Evolutionary conservation across 306 rosid genomes (phyloP), one percentile per base, ranked within the genome.

Genomic region (Begonia loranthoides): DNA sequence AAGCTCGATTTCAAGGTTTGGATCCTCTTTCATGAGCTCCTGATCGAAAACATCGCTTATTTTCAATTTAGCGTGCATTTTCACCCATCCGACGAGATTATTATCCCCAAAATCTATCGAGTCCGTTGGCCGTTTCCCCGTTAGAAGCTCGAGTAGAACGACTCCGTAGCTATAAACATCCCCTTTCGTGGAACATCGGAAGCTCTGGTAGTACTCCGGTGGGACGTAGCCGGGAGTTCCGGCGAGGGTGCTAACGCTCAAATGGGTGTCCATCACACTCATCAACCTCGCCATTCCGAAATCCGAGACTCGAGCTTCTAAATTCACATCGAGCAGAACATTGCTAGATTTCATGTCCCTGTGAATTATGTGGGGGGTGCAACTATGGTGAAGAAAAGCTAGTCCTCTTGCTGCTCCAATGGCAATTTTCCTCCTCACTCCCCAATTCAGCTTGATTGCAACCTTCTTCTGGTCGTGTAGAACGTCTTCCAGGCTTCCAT

Each of bases 321-420:
- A 64, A 41, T 82, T 76, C 59, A 78, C 99, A 62, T 90, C 99
- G 17, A 90, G 65, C 57, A 90, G 66, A 17, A 90, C 99, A 51
- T 90, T 90, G 81, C 99, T 90, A 2, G 99, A 90, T 65, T 90
- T 90, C 97, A 90, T 90, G 67, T 90, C 97, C 41, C 97, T 75
- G 50, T 90, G 97, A 65, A 90, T 90, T 66, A 90, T 85, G 67
- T 90, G 95, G 7, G 99, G 99, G 70, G 46, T 70, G 70, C 99
- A 90, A 57, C 52, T 86, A 53, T 82, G 97, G 78, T 90, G 99
- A 55, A 90, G 94, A 61, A 85, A 85, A 52, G 88, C 92, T 75
- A 92, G 72, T 51, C 99, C 99, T 47, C 93, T 74, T 0, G 96
- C 99, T 2, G 99, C 90, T 21, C 99, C 99, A 19, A 71, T 69